Conservation (phyloP, 2,329 filamentous ascomycete genomes). For the Helminthosporium solani region DNA sequence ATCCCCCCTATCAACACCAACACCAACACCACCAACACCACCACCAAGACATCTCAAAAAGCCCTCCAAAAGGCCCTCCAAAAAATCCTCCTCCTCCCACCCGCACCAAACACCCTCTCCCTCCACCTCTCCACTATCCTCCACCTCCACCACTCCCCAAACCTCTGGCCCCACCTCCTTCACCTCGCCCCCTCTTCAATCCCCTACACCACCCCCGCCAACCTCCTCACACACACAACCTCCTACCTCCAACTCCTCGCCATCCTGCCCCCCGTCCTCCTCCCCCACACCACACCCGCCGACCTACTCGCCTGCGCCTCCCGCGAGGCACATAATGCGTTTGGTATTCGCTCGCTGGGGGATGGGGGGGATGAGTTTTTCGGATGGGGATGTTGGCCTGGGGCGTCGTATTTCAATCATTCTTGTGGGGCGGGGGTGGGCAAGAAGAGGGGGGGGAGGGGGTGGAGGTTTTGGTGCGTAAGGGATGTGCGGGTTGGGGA, state of each 20-base stretch:
- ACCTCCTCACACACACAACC: slow-evolving; percentile 43
- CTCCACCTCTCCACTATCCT: too few species aligned
- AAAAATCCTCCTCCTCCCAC: too few species aligned
- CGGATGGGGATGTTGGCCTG: slow-evolving; percentile 50
- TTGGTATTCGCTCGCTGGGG: slow-evolving; percentile 48
- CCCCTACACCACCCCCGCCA: slow-evolving; percentile 45
- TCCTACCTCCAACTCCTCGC: slow-evolving; percentile 48
- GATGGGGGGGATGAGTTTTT: slow-evolving; percentile 52
- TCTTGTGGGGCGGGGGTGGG: slow-evolving; percentile 47
- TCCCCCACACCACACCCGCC: slow-evolving; percentile 35
- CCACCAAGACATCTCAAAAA: too few species aligned
- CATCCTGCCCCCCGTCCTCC: slow-evolving; percentile 40
- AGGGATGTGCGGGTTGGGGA: slow-evolving; percentile 42
- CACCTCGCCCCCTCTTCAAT: slow-evolving; percentile 44
- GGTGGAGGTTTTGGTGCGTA: slow-evolving; percentile 45
- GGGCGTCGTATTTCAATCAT: slow-evolving; percentile 53
- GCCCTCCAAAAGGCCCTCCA: too few species aligned
- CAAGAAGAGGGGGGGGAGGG: slow-evolving; percentile 44
- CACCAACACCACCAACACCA: slow-evolving; percentile 45
- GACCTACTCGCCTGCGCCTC: slow-evolving; percentile 39
- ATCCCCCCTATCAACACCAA: background rate
- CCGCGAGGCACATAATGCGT: slow-evolving; percentile 50
- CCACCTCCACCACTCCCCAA: too few species aligned
- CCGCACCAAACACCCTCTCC: too few species aligned
- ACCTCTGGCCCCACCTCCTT: slow-evolving; percentile 34